These are phyloP conservation scores for Bombardia bombarda DNA, from an alignment of 495 filamentous ascomycete genomes.

Conservation along the genomic window DNA sequence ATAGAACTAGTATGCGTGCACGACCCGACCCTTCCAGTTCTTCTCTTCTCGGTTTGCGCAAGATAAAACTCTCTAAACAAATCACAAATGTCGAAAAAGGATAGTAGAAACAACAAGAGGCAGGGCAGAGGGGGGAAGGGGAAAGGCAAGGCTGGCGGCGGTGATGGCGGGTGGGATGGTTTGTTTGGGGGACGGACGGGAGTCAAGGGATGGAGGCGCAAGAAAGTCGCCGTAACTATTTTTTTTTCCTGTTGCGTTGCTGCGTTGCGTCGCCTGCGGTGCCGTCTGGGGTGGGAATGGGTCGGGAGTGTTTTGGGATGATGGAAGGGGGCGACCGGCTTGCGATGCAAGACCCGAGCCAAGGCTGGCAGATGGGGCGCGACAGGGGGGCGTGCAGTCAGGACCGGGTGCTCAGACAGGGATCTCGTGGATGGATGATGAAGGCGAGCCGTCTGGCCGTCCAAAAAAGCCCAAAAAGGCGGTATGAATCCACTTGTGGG, in stretches of 20 bases:
- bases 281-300: constrained; percentile 10
- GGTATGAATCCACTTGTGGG: constrained; percentile 21
- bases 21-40: neutral
- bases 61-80: no score
- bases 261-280: no score
- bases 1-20: no score
- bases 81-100: no score
- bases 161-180: neutral
- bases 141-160: neutral
- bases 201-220: constrained; percentile 7
- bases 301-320: constrained; percentile 15
- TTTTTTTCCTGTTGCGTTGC: constrained; percentile 18
- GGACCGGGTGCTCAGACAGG: constrained; percentile 4
- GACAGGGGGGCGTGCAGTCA: constrained; percentile 4
- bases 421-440: no score
- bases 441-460: constrained; percentile 7
- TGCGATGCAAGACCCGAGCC: constrained; percentile 15
- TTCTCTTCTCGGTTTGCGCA: neutral
- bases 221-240: constrained; percentile 19
- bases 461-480: constrained; percentile 24
- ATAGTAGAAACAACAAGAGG: neutral
- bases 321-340: constrained; percentile 21
- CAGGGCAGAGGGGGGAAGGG: neutral
- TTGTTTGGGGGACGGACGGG: neutral
- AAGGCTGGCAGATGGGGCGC: constrained; percentile 7